Base-by-base conservation (phyloP, 2,329 filamentous ascomycete genomes). In the Trichoderma simmonsii region DNA sequence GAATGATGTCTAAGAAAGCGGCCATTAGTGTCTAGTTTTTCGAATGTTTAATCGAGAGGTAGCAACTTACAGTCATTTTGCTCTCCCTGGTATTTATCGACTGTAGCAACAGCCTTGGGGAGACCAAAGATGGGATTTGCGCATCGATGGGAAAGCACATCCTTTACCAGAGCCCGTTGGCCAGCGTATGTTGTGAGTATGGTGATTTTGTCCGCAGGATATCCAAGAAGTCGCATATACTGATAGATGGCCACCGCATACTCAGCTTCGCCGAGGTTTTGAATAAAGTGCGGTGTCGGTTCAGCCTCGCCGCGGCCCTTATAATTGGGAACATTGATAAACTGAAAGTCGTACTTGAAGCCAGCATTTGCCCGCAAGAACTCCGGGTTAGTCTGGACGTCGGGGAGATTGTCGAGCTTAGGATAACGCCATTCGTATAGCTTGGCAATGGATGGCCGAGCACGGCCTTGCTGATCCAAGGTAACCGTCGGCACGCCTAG, bases 21-120 rank as follows among this genome's bases (percentile, higher is more conserved):
- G 6, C 11, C n/a, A n/a, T 21, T 71, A 24, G 24, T 24, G 24
- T 24, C 24, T 24, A 24, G 24, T 24, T 24, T 3, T 24, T 24
- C 24, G 24, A 24, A 24, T 24, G 24, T 24, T 24, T 24, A 24
- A 24, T 24, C 24, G 24, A 24, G 24, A 24, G 24, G 24, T 24
- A 24, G 24, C 24, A 24, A 24, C 92, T 87, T 87, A 96, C 93
- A 98, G 79, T 99, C 96, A 82, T 99, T 99, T 83, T 99, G 96
- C 85, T 99, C 96, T 80, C 96, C 97, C 84, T 99, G 96, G 79
- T 98, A 99, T 81, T 97, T 98, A 84, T 99, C 96, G 74, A 99
- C 95, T 6, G 97, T 99, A 4, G 93, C 95, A 32, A 99, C 93
- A 68, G 92, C 91, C 81, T 91, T 92, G 21, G 96, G 96, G 81